Conservation (phyloP, 2,329 filamentous ascomycete species). For the Graphilbum fragrans region DNA sequence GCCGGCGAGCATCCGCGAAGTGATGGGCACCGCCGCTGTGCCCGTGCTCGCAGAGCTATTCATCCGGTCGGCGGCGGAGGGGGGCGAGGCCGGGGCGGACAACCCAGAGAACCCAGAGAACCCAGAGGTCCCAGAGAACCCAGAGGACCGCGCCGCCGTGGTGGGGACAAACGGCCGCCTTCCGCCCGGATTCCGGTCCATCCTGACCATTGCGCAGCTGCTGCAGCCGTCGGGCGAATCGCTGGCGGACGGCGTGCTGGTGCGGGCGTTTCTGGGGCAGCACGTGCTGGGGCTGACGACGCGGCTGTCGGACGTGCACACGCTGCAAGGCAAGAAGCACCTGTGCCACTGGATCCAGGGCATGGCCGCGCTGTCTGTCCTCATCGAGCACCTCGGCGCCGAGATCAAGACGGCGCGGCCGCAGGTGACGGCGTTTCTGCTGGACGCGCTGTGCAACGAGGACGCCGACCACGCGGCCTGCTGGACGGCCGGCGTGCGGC, state of each 20-base stretch:
- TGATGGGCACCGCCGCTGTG: constrained; percentile 8
- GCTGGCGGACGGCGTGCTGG: constrained; percentile 18
- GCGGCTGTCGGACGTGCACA: constrained; percentile 56
- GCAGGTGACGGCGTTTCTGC: constrained; percentile 86
- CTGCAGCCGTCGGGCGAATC: constrained; percentile 14
- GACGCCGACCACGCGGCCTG: constrained; percentile 18
- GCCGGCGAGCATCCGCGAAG: constrained; percentile 8
- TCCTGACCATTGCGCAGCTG: constrained; percentile 9
- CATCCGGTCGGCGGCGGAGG: constrained; percentile 3
- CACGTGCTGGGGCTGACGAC: constrained; percentile 83
- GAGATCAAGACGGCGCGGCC: constrained; percentile 71
- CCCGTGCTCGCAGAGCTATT: constrained; percentile 12
- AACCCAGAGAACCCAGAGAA: no score
- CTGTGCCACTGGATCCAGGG: constrained; percentile 11
- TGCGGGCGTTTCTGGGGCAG: constrained; percentile 66
- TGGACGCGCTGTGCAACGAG: constrained; percentile 62
- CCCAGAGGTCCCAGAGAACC: no score
- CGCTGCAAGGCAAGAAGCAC: constrained; percentile 8
- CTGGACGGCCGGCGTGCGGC: constrained; percentile 38
- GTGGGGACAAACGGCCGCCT: no score
- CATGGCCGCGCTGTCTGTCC: constrained; percentile 74
- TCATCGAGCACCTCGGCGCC: constrained; percentile 64
- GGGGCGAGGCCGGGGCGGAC: not conserved
- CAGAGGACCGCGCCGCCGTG: no score
- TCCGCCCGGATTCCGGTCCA: constrained; percentile 5